Evolutionary conservation across 345 rosid genomes (phyloP), one percentile per base, ranked within the genome.

Genomic region (Gossypium stocksii): DNA sequence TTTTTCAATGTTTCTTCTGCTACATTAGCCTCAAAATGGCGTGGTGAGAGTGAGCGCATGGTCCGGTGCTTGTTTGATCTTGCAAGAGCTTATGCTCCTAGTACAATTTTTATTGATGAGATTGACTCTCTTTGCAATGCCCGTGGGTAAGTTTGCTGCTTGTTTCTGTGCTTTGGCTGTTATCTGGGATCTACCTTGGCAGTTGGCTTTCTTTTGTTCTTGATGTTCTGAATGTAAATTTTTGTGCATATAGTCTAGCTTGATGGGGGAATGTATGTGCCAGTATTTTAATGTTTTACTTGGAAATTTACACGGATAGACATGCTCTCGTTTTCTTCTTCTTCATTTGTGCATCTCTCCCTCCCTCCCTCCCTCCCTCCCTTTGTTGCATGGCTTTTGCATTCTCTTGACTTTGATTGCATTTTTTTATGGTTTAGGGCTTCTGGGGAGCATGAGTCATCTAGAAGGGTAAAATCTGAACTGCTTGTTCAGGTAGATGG

Each of bases 401-500:
- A 9, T 49, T 48, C 57, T 44, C 62, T 53, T 58, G 44, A 70
- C 29, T 52, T 34, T 63, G 43, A 66, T 22, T 8, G 15, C 12
- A 34, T 9, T 46, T 53, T 25, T 74, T 49, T 57, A 43, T 70
- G 74, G 16, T 83, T 48, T 76, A 96, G 99, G 74, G 97, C 97
- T 74, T 93, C 98, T 3, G 98, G 98, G 73, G 98, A 96, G 84
- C 98, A 93, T 78, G 99, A 96, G 81, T 93, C 99, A 41, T 96
- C 99, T 20, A 88, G 99, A 85, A 89, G 99, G 86, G 99, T 96
- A 71, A 96, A 96, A 82, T 96, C 99, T 27, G 99, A 96, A 85
- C 99, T 93, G 84, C 88, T 96, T 70, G 98, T 96, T 87, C 99
- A 96, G 89, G 97, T 96, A 57, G 99, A 96, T 85, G 99, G 99